Base-by-base conservation (phyloP, 2,329 filamentous ascomycete species). In the Ophiostoma montium region DNA sequence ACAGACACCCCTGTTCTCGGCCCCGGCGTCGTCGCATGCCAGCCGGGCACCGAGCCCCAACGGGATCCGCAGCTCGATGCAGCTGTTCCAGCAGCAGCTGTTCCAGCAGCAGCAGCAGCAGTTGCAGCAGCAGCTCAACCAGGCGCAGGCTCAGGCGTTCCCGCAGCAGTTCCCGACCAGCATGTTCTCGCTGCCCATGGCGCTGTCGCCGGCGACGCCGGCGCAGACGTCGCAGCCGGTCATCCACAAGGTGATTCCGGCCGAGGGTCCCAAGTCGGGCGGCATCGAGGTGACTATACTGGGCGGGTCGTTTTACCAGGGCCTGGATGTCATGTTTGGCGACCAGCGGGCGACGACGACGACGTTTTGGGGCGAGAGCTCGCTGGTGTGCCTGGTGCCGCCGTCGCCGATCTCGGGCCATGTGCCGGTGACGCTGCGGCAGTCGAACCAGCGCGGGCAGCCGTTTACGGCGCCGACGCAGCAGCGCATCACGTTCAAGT, bases 231-330 rank as follows among this genome's bases (percentile, higher is more conserved):
- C 69, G 45, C 68, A 71, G 39, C 67, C 72, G n/a, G 75, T 76
- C 16, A 90, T 94, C 19, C 82, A 86, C 61, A 90, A 89, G 62
- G 74, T 95, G 53, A 86, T 92, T 33, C 88, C 89, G 0, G 75
- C 75, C 30, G 85, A 94, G 62, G 88, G 88, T 0, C 85, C 88
- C 7, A 85, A 81, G 51, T 78, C 78, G 33, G 88, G 88, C 52
- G 88, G 88, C 38, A 88, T 86, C 47, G 88, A 95, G 62, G 86
- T 95, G 3, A 90, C 86, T 0, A 76, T 92, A 50, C 70, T 94
- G 9, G 88, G 89, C 16, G 84, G 80, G 55, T 79, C 82, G 13
- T 94, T 95, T 61, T 82, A 80, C 55, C 82, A 75, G 53, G 84
- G 64, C 1, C 73, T 94, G 53, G 84, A 89, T 54, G 85, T 95